Evolutionary conservation across 768 basidiomycete genomes (phyloP).

Genomic region (Suillus clintonianus): DNA sequence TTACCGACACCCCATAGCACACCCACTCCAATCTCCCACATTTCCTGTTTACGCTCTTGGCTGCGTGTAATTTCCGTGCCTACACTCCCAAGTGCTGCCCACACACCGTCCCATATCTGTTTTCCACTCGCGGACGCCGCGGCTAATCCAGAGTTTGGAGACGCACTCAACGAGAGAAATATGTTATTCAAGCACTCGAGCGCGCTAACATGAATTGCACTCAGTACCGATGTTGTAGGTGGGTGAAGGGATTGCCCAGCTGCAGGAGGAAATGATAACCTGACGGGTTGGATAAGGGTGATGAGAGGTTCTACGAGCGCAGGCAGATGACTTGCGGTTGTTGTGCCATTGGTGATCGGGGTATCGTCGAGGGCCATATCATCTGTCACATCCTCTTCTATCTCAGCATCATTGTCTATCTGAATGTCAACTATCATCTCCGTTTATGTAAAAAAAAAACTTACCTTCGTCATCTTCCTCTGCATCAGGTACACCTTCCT

Average conservation of each 20-base stretch:
- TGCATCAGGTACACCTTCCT: constrained; percentile 33
- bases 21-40: constrained; percentile 81
- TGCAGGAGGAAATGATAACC: constrained; percentile 80
- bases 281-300: constrained; percentile 69
- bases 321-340: constrained; percentile 43
- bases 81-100: constrained; percentile 59
- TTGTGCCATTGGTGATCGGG: constrained; percentile 30
- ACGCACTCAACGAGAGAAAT: constrained; percentile 69
- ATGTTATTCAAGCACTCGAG: constrained; percentile 91
- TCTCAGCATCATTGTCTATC: constrained; percentile 46
- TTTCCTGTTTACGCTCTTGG: constrained; percentile 68
- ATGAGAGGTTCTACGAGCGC: constrained; percentile 70
- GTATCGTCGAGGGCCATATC: constrained; percentile 26
- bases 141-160: constrained; percentile 41
- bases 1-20: constrained; percentile 88
- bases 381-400: constrained; percentile 30
- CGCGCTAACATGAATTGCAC: constrained; percentile 81
- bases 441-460: constrained; percentile 6
- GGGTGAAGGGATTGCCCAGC: constrained; percentile 74
- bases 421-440: constrained; percentile 37
- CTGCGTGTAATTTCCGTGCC: constrained; percentile 62
- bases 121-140: constrained; percentile 51
- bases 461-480: constrained; percentile 41
- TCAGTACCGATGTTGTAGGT: constrained; percentile 84
- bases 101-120: constrained; percentile 65